A percentile compares a stretch with the other conserved stretches of the same genome.
phyloP scores from a whole-genome alignment of 1,284 basidiomycete genomes.

The Marasmius fiardii region DNA sequence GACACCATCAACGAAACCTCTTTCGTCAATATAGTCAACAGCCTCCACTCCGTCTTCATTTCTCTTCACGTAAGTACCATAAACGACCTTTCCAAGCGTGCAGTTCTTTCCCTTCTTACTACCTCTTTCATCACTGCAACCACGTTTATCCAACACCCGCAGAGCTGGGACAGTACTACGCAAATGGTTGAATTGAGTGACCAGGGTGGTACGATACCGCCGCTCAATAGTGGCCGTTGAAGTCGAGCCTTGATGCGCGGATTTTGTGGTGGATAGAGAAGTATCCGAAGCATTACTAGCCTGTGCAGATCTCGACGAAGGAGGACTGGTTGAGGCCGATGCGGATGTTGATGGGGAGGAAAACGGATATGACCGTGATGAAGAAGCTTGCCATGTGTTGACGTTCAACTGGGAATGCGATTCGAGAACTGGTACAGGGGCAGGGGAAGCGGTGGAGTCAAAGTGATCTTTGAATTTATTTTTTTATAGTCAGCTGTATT shows the following conservation, averaged over 20 bases:
- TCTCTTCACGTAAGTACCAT: conserved; percentile 26
- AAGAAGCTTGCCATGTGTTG: conserved; percentile 16
- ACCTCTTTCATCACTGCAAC: conserved; percentile 24
- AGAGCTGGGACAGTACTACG: conserved; percentile 82
- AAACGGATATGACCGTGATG: conserved; percentile 25
- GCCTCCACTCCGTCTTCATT: conserved; percentile 29
- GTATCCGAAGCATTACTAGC: conserved; percentile 15
- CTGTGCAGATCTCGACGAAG: conserved; percentile 29
- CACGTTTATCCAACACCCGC: conserved; percentile 52
- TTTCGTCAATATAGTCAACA: conserved; percentile 61
- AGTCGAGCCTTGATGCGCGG: conserved; percentile 13
- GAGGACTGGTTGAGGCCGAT: conserved; percentile 30
- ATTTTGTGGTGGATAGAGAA: conserved; percentile 20
- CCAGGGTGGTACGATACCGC: conserved; percentile 88
- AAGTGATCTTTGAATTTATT: no score
- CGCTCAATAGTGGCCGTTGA: conserved; percentile 76
- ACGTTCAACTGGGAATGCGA: conserved; percentile 36
- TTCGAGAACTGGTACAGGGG: conserved; percentile 19
- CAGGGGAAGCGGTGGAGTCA: conserved; percentile 13
- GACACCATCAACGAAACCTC: conserved; percentile 79
- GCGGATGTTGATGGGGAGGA: conserved; percentile 32
- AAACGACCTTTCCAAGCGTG: conserved; percentile 33
- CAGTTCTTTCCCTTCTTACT: conserved; percentile 46
- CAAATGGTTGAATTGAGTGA: conserved; percentile 82
- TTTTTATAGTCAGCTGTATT: no score